phyloP scores from a whole-genome alignment of 2,329 filamentous ascomycete genomes.

The Diplodia scrobiculata region DNA sequence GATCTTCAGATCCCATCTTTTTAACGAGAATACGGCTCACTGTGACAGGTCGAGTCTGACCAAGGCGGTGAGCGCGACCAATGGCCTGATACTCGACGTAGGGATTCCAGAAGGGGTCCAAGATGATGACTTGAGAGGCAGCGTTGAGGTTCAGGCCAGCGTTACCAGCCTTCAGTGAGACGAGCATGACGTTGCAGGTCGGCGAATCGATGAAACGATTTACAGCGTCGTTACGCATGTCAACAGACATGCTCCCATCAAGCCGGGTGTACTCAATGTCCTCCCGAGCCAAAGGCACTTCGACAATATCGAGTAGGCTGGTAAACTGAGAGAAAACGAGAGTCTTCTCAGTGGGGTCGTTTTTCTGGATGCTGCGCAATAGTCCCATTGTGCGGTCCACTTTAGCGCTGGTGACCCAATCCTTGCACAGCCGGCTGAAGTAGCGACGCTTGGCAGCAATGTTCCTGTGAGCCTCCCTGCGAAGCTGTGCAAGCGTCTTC shows the following conservation, averaged over 20 bases:
- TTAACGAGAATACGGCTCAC: slow-evolving; percentile 78
- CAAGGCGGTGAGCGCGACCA: slow-evolving; percentile 85
- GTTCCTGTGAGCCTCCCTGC: slow-evolving; percentile 66
- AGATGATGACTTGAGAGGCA: slow-evolving; percentile 82
- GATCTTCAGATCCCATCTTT: slow-evolving; percentile 50
- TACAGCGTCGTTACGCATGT: slow-evolving; percentile 67
- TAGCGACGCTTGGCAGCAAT: slow-evolving; percentile 68
- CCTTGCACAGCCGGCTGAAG: slow-evolving; percentile 65
- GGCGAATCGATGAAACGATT: slow-evolving; percentile 66
- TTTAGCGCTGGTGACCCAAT: slow-evolving; percentile 75
- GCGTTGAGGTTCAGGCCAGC: slow-evolving; percentile 82
- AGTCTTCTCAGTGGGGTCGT: slow-evolving; percentile 66
- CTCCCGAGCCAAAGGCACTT: slow-evolving; percentile 67
- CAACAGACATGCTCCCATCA: slow-evolving; percentile 72
- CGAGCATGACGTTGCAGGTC: slow-evolving; percentile 68
- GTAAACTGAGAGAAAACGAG: slow-evolving; percentile 84
- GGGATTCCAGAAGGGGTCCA: slow-evolving; percentile 94
- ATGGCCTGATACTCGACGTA: slow-evolving; percentile 91
- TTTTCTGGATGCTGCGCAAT: slow-evolving; percentile 55
- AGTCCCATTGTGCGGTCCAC: slow-evolving; percentile 69
- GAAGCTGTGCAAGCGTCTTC: slow-evolving; percentile 64
- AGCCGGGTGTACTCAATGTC: slow-evolving; percentile 67
- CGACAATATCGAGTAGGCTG: slow-evolving; percentile 73
- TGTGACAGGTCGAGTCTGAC: slow-evolving; percentile 71
- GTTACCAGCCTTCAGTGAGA: slow-evolving; percentile 79